These are phyloP conservation scores for Alternaria sp. DNA, from an alignment of 2,329 filamentous ascomycete species.

Conservation along the genomic window DNA sequence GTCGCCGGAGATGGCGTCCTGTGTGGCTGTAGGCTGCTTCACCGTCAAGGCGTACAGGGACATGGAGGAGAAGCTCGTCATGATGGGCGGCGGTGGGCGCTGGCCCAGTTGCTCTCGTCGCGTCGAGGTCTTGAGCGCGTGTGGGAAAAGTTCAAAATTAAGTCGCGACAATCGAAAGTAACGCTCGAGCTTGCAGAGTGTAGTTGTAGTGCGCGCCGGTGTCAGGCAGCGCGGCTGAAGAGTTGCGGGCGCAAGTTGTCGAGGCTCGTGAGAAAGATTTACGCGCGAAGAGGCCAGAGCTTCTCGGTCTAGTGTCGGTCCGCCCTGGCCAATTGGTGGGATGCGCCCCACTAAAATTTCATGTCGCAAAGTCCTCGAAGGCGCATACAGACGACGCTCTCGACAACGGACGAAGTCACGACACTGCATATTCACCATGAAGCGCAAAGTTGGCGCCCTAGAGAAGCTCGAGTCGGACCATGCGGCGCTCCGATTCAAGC, in stretches of 20 bases:
- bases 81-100: conserved; percentile 57
- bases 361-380: conserved; percentile 19
- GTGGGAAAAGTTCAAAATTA: not conserved
- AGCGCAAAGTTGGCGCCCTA: conserved; percentile 87
- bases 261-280: conserved; percentile 12
- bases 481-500: conserved; percentile 85
- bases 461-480: conserved; percentile 84
- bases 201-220: conserved; percentile 6
- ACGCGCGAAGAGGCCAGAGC: conserved; percentile 15
- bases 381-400: not conserved
- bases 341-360: conserved; percentile 23
- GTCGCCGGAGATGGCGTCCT: conserved; percentile 90
- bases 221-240: conserved; percentile 4
- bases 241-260: conserved; percentile 2
- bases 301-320: conserved; percentile 20
- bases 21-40: conserved; percentile 87
- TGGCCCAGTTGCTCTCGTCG: conserved; percentile 32
- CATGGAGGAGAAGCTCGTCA: conserved; percentile 99
- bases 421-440: conserved; percentile 56
- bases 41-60: conserved; percentile 98
- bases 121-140: conserved; percentile 12
- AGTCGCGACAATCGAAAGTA: not conserved
- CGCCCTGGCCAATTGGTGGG: conserved; percentile 15
- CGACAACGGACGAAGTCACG: not conserved
- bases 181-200: not conserved